phyloP scores from a whole-genome alignment of 2,329 filamentous ascomycete species.

The Ophiocordyceps camponoti-leonardi region DNA sequence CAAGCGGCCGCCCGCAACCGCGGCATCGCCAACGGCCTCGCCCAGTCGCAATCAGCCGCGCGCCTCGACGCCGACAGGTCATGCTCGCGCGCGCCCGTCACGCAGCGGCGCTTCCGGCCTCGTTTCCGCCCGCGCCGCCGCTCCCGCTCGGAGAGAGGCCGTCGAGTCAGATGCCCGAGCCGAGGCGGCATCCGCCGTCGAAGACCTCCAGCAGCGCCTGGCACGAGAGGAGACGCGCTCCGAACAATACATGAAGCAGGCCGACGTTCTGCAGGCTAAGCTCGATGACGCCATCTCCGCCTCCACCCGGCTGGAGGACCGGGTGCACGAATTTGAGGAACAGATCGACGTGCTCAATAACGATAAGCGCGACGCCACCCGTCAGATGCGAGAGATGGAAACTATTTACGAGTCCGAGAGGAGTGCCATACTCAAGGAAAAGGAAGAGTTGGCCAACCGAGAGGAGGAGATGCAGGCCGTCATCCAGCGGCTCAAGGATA shows the following conservation, averaged over 20 bases:
- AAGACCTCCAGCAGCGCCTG: conserved; percentile 71
- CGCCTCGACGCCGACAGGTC: conserved; percentile 25
- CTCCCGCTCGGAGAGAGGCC: conserved; percentile 35
- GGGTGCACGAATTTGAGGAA: conserved; percentile 71
- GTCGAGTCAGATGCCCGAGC: conserved; percentile 58
- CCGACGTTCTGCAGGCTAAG: conserved; percentile 67
- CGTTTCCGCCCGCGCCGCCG: conserved; percentile 57
- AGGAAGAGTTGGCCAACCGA: conserved; percentile 67
- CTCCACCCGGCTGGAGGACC: conserved; percentile 75
- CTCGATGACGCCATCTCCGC: conserved; percentile 74
- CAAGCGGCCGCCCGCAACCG: conserved; percentile 31
- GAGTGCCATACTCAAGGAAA: conserved; percentile 74
- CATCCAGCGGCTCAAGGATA: conserved; percentile 85
- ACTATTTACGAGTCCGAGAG: conserved; percentile 84
- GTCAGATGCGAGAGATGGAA: conserved; percentile 82
- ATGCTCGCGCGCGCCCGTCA: conserved; percentile 45
- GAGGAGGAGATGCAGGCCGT: conserved; percentile 85
- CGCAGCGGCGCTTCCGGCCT: conserved; percentile 38
- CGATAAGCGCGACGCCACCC: conserved; percentile 67
- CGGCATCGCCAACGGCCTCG: conserved; percentile 16
- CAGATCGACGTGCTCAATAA: conserved; percentile 65
- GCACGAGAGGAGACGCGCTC: conserved; percentile 62
- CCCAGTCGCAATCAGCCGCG: conserved; percentile 20
- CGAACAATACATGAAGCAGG: conserved; percentile 69
- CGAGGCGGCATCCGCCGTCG: conserved; percentile 60